Percentiles rank a stretch among this genome's conserved stretches.
These are phyloP conservation scores for Populus ilicifolia DNA, from an alignment of 345 rosid species.

Conservation along the genomic window DNA sequence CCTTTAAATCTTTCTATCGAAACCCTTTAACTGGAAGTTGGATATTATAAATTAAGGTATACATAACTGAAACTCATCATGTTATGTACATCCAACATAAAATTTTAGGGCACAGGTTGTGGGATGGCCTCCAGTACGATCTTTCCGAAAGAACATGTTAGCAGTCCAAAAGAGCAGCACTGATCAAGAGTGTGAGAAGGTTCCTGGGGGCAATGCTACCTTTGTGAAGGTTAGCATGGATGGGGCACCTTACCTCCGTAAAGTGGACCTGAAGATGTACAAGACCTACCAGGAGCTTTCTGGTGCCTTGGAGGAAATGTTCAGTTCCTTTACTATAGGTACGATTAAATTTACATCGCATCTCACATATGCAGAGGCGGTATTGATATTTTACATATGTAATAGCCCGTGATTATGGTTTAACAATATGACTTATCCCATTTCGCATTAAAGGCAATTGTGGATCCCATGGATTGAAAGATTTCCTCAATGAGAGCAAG, in stretches of 20 bases:
- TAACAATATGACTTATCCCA: neutral
- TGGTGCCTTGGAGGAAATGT: conserved; percentile 62
- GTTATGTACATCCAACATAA: neutral
- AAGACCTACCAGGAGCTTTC: conserved; percentile 64
- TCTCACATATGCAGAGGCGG: neutral
- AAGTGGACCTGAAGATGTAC: conserved; percentile 78
- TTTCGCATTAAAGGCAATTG: conserved; percentile 38
- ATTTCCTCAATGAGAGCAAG: conserved; percentile 71
- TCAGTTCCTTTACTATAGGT: conserved; percentile 80
- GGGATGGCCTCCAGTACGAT: conserved; percentile 97
- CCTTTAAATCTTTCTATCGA: neutral
- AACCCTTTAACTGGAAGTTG: neutral
- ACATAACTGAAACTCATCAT: too few relatives aligned
- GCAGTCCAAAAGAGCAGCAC: conserved; percentile 40
- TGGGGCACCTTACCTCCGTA: conserved; percentile 91
- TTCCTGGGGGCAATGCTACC: conserved; percentile 15
- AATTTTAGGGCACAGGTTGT: conserved; percentile 72
- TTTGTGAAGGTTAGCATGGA: conserved; percentile 93
- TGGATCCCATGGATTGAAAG: conserved; percentile 81
- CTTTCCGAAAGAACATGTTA: conserved; percentile 74
- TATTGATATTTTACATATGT: neutral
- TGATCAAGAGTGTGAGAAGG: conserved; percentile 26
- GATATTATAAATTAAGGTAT: neutral
- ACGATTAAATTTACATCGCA: neutral
- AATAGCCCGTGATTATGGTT: neutral